phyloP scores from a whole-genome alignment of 2,329 filamentous ascomycete genomes.

The Colletotrichum liriopes region DNA sequence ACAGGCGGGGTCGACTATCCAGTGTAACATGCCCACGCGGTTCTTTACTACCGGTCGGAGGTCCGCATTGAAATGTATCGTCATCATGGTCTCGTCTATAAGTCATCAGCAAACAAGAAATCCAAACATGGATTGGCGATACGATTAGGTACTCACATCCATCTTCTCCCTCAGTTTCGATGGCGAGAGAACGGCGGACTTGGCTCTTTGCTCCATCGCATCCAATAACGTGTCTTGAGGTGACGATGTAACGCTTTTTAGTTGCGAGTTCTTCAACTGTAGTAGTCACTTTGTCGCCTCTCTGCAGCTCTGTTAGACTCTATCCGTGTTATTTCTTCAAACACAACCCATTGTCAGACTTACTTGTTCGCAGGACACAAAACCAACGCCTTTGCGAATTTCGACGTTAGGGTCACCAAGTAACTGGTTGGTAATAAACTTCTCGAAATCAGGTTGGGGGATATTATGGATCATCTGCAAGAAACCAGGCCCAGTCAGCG shows the following conservation, averaged over 20 bases:
- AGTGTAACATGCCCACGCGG: conserved; percentile 60
- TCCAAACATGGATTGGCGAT: too few species aligned
- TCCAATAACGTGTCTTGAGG: conserved; percentile 52
- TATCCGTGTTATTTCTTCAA: background rate
- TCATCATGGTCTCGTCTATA: conserved; percentile 62
- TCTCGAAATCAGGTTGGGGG: conserved; percentile 58
- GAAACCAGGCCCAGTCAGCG: background rate
- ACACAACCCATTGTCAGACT: background rate
- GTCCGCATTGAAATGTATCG: conserved; percentile 61
- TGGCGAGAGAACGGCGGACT: conserved; percentile 51
- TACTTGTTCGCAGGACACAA: conserved; percentile 53
- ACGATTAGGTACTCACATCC: conserved; percentile 50
- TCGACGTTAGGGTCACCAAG: conserved; percentile 48
- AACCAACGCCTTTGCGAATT: conserved; percentile 52
- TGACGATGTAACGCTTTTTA: conserved; percentile 47
- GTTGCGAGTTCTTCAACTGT: conserved; percentile 50
- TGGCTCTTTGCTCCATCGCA: conserved; percentile 56
- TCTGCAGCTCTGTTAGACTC: conserved; percentile 22
- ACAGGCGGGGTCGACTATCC: conserved; percentile 59
- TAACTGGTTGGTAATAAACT: conserved; percentile 47
- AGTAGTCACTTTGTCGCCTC: conserved; percentile 47
- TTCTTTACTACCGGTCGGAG: conserved; percentile 55
- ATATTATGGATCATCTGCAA: conserved; percentile 59
- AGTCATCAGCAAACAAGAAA: conserved; percentile 29
- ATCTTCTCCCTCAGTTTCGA: conserved; percentile 59